Conservation (phyloP, 345 rosid species). For the Eucalyptus erythrocorys region DNA sequence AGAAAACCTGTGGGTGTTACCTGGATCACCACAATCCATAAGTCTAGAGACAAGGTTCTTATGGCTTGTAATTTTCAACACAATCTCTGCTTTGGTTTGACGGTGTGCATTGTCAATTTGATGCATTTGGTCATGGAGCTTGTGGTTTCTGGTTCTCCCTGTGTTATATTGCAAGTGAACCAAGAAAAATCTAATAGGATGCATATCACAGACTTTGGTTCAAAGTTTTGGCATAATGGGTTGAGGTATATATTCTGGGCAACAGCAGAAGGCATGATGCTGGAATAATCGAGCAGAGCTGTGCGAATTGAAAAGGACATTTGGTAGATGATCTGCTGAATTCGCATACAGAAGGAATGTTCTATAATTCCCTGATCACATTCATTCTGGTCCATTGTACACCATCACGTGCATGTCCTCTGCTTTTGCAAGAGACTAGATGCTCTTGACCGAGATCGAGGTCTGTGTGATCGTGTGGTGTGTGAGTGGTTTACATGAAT, state of each 20-base stretch:
- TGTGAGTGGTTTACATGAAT: neutral
- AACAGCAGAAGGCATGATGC: neutral
- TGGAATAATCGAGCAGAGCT: neutral
- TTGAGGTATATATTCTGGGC: neutral
- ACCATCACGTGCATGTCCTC: neutral
- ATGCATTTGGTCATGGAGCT: neutral
- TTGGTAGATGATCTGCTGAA: neutral
- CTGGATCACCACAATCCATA: no score
- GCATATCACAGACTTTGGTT: neutral
- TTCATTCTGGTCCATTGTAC: neutral
- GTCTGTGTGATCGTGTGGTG: neutral
- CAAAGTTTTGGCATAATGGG: neutral
- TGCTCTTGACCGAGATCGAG: neutral
- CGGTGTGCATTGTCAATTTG: neutral
- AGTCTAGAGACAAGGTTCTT: no score
- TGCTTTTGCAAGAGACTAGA: neutral
- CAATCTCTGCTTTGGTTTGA: no score
- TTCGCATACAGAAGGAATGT: neutral
- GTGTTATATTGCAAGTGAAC: neutral
- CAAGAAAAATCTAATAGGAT: neutral
- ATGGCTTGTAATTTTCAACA: no score
- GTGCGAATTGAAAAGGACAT: neutral
- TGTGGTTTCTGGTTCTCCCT: neutral
- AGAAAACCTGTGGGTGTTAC: no score
- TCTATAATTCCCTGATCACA: neutral